Evolutionary conservation across 805 yeast genomes (phyloP).

Genomic region (Nakazawaea peltata): DNA sequence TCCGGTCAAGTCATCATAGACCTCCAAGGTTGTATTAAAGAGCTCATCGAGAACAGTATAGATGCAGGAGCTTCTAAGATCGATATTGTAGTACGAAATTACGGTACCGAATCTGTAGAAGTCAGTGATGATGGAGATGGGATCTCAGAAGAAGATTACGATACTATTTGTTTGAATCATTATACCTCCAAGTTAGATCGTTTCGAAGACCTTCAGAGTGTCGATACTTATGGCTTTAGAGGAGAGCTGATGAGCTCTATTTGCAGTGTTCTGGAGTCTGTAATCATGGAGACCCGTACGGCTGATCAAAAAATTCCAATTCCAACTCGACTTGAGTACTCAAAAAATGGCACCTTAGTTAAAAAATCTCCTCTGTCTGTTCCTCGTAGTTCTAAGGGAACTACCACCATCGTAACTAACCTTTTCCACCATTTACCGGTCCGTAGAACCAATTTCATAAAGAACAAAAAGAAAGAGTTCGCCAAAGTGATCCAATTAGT

Average conservation of each 20-base stretch:
- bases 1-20: constrained; percentile 92
- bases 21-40: constrained; percentile 71
- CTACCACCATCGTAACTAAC: constrained; percentile 47
- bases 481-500: constrained; percentile 54
- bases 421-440: constrained; percentile 75
- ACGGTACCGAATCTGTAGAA: constrained; percentile 69
- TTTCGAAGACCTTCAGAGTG: constrained; percentile 45
- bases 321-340: constrained; percentile 48
- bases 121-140: constrained; percentile 66
- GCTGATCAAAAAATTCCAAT: constrained; percentile 35
- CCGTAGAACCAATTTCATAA: constrained; percentile 63
- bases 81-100: constrained; percentile 58
- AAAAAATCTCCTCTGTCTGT: too few relatives aligned
- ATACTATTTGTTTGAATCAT: constrained; percentile 48
- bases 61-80: constrained; percentile 70
- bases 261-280: constrained; percentile 44
- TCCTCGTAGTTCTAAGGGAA: constrained; percentile 54
- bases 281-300: constrained; percentile 44
- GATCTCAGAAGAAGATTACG: constrained; percentile 43
- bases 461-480: constrained; percentile 64
- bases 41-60: constrained; percentile 76
- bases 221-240: constrained; percentile 63
- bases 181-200: constrained; percentile 55
- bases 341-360: constrained; percentile 42
- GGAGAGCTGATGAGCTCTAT: constrained; percentile 77